Base-by-base conservation (phyloP, 2,329 filamentous ascomycete species). In the Thermothelomyces thermophilus region DNA sequence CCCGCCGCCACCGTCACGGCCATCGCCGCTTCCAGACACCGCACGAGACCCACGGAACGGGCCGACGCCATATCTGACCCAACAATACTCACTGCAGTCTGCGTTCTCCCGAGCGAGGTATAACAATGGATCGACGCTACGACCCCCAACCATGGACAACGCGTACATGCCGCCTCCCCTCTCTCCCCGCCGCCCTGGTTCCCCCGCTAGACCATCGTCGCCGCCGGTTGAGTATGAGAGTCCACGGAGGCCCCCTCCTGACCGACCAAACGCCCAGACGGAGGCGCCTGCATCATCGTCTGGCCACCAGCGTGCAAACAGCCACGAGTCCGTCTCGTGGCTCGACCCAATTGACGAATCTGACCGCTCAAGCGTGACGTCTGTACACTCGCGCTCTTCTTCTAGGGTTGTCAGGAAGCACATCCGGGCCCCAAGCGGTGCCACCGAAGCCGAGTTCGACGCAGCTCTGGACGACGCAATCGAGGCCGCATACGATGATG, bases 301-400 rank as follows among this genome's bases (percentile, higher is more conserved):
- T 30, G 64, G 71, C 9, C 79, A 82, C 57, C 66, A 66, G 19
- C 70, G 80, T 53, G 82, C 80, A 20, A 75, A 79, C 10, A 91
- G 87, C 62, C 83, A 85, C 54, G 87, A 90, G 63, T 88, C 87
- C 4, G 89, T 86, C 46, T 95, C 90, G 1, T 95, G 90, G 90
- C 70, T 95, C n/a, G 88, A 95, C 63, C 91, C 89, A 1, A 93
- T 94, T 50, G 87, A 95, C 64, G 90, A 95, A 60, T 95, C 90
- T 19, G 87, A 84, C 31, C 85, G 80, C 16, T 95, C 90, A 1
- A 83, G 82, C 3, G 76, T 79, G 2, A 88, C 87, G 1, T 95
- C 90, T 0, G 76, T 89, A 1, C 87, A 90, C 64, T 95, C 90
- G 0, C 76, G 87, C 42, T 82, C 84, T 3, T 90, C 87, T 1